Base-by-base conservation (phyloP, 768 basidiomycete genomes). In the Peribolospora kevripleyi region DNA sequence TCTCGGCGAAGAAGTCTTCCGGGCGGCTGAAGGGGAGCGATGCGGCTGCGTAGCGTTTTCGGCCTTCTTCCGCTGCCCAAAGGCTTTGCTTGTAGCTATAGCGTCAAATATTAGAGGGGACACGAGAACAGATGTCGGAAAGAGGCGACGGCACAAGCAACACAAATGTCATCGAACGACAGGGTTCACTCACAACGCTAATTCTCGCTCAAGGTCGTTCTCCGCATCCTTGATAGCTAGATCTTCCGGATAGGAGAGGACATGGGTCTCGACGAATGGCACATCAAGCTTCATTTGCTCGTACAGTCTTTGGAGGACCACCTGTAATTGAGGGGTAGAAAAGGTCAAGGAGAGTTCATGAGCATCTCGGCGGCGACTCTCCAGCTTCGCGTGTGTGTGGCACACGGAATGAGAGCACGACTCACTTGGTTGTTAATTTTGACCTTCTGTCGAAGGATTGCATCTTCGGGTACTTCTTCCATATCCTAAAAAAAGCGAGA, bases 1-100 rank as follows among this genome's bases (percentile, higher is more conserved):
- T 97, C 70, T 97, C 91, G 36, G 91, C 91, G 60, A 91, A 97
- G 67, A 88, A 97, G 68, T 95, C 91, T 0, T 77, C 62, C 0
- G 93, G 93, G 10, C 91, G 81, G 7, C 84, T 82, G 69, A 93
- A 97, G 0, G 88, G 79, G 57, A 87, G 71, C 46, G 51, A 53
- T 10, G 61, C 55, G 10, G 41, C 48, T 25, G 14, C 51, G 59
- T 68, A 67, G 36, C 78, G 75, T 65, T 80, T 75, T 62, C 83
- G 80, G 3, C 87, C 87, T 38, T 74, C 68, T 54, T 80, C 76
- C n/a, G 81, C 87, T 46, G 79, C 70, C 57, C 88, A 80, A 0
- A 97, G 72, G 4, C 90, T 88, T 69, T 95, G 84, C 67, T 95
- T 95, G 72, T 95, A 95, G 69, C 91, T 97, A 53, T 39, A 56